Conservation (phyloP, 352 stramenopile genomes). For the Phytophthora vignae region DNA sequence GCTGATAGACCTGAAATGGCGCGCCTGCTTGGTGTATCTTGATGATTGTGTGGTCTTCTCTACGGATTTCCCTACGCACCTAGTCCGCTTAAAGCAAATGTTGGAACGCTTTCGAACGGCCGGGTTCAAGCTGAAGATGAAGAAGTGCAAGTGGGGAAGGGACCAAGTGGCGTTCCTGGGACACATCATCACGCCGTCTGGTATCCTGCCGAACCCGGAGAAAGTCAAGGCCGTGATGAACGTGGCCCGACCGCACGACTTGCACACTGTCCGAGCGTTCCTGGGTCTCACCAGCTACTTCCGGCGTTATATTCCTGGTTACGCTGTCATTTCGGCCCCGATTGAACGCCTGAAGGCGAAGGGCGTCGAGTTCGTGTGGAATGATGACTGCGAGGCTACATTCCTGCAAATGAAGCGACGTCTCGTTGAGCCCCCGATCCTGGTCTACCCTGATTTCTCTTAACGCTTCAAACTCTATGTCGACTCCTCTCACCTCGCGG, state of each 20-base stretch:
- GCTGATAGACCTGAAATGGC: conserved; percentile 1
- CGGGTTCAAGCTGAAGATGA: conserved; percentile 11
- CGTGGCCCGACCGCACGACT: not conserved
- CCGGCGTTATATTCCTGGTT: conserved; percentile 2
- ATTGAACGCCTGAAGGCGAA: no score
- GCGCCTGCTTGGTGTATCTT: conserved; percentile 5
- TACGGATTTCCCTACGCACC: conserved; percentile 2
- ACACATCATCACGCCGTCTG: not conserved
- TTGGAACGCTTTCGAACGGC: conserved; percentile 1
- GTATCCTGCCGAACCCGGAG: conserved; percentile 1
- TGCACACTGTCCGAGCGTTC: not conserved
- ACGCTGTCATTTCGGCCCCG: not conserved
- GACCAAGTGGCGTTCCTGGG: conserved; percentile 11
- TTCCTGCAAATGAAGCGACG: no score
- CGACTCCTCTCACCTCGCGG: no score
- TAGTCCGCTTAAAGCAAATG: not conserved
- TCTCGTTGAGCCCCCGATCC: no score
- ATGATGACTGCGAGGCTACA: no score
- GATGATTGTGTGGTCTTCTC: conserved; percentile 12
- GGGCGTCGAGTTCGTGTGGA: no score
- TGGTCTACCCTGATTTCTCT: no score
- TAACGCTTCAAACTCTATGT: no score
- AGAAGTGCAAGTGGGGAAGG: conserved; percentile 10
- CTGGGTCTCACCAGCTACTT: conserved; percentile 8
- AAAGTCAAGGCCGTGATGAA: not conserved